A percentile compares a stretch with the other conserved stretches of the same genome.
Evolutionary conservation across 2,329 filamentous ascomycete species (phyloP).

Genomic region (Fusarium concolor): DNA sequence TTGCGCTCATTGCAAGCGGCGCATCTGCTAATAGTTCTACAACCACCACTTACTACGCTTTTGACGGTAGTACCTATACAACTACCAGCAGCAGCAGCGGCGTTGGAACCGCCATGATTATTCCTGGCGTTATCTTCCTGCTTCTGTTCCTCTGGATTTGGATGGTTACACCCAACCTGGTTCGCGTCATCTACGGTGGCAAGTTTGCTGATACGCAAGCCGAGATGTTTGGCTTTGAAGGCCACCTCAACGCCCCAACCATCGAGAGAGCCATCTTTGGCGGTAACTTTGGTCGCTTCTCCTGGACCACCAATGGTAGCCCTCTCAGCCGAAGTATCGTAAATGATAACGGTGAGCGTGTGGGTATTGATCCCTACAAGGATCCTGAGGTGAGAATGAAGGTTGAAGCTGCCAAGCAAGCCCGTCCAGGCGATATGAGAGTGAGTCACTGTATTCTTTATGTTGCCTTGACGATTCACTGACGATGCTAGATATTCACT

Average conservation of each 20-base stretch:
- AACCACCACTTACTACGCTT: not conserved
- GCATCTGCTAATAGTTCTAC: slow-evolving; percentile 7
- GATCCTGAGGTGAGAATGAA: slow-evolving; percentile 43
- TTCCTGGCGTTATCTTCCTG: slow-evolving; percentile 40
- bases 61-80: not conserved
- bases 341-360: slow-evolving; percentile 44
- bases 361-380: slow-evolving; percentile 44
- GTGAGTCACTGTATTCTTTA: slow-evolving; percentile 23
- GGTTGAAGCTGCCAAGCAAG: slow-evolving; percentile 45
- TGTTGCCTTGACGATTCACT: not conserved
- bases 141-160: slow-evolving; percentile 42
- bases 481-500: slow-evolving; percentile 48
- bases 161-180: slow-evolving; percentile 42
- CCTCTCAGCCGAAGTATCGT: slow-evolving; percentile 44
- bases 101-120: slow-evolving; percentile 19
- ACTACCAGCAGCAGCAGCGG: not conserved
- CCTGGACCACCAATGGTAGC: slow-evolving; percentile 47
- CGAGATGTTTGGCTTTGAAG: slow-evolving; percentile 51
- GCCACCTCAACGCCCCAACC: slow-evolving; percentile 47
- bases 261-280: slow-evolving; percentile 49
- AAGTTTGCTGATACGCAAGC: slow-evolving; percentile 48
- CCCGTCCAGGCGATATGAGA: slow-evolving; percentile 46
- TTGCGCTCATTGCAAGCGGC: slow-evolving; percentile 35
- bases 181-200: slow-evolving; percentile 46
- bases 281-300: slow-evolving; percentile 45